These are phyloP conservation scores for Macaranga tanarius DNA, from an alignment of 441 rosid species.

Conservation along the genomic window DNA sequence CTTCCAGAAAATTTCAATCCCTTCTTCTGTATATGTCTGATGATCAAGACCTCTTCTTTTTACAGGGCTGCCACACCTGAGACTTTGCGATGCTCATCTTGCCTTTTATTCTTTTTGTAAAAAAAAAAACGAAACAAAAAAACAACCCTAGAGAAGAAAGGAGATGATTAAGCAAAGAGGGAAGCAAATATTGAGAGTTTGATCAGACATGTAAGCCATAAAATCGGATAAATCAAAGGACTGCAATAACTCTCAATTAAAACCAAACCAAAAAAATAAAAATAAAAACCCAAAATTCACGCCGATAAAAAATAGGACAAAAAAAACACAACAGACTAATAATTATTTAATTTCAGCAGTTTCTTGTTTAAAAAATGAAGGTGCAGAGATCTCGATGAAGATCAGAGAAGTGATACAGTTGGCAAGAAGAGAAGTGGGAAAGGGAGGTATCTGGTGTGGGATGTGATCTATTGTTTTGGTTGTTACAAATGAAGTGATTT, in stretches of 20 bases:
- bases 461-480: no score
- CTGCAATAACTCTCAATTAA: no score
- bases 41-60: slow-evolving; percentile 81
- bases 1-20: background rate
- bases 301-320: background rate
- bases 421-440: no score
- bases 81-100: slow-evolving; percentile 77
- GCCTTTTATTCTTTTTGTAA: background rate
- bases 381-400: background rate
- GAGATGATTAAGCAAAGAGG: no score
- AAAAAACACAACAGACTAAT: no score
- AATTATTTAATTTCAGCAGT: no score
- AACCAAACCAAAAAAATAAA: background rate
- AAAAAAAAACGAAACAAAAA: background rate
- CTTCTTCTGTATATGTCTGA: slow-evolving; percentile 1
- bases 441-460: no score
- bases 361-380: background rate
- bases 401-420: no score
- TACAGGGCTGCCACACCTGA: slow-evolving; percentile 98
- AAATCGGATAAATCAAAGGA: slow-evolving; percentile 25
- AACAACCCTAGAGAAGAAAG: background rate
- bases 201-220: slow-evolving; percentile 29
- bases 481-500: no score
- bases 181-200: background rate
- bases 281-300: background rate